phyloP scores from a whole-genome alignment of 495 filamentous ascomycete species.

The Wilcoxina mikolae region DNA sequence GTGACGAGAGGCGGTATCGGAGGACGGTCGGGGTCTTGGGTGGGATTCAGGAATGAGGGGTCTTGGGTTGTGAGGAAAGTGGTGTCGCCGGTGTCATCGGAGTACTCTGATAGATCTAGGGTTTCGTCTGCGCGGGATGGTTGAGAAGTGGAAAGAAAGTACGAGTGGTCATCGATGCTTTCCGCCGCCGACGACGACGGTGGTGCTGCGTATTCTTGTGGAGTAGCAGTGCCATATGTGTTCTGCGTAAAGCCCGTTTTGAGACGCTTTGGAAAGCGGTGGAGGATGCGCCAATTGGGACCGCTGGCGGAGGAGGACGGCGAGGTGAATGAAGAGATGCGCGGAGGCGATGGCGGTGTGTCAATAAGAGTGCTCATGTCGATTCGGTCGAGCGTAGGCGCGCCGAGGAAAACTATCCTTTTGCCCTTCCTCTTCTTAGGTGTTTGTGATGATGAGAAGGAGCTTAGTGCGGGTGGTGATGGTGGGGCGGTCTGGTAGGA shows the following conservation, averaged over 20 bases:
- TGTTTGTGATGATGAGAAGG: not conserved
- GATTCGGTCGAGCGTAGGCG: slow-evolving; percentile 10
- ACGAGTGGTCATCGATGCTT: not conserved
- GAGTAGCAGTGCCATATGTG: not conserved
- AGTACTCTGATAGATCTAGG: not conserved
- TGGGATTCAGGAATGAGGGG: not conserved
- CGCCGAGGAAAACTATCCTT: slow-evolving; percentile 2
- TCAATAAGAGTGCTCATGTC: slow-evolving; percentile 10
- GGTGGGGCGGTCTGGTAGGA: not conserved
- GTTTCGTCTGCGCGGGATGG: not conserved
- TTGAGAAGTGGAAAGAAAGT: slow-evolving; percentile 3
- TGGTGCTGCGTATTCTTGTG: not conserved
- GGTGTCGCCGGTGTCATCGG: too few species aligned
- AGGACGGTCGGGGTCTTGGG: not conserved
- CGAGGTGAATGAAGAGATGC: not conserved
- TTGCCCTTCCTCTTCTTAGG: not conserved
- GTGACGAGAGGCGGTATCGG: slow-evolving; percentile 7
- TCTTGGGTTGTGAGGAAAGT: not conserved
- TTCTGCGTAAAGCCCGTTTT: slow-evolving; percentile 6
- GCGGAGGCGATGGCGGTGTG: slow-evolving; percentile 3
- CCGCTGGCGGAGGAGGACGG: slow-evolving; percentile 1
- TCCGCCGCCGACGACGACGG: not conserved
- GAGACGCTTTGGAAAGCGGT: not conserved
- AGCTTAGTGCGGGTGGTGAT: not conserved
- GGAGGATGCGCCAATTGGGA: slow-evolving; percentile 13